Evolutionary conservation across 2,329 filamentous ascomycete genomes (phyloP).

Genomic region (Xylaria arbuscula): DNA sequence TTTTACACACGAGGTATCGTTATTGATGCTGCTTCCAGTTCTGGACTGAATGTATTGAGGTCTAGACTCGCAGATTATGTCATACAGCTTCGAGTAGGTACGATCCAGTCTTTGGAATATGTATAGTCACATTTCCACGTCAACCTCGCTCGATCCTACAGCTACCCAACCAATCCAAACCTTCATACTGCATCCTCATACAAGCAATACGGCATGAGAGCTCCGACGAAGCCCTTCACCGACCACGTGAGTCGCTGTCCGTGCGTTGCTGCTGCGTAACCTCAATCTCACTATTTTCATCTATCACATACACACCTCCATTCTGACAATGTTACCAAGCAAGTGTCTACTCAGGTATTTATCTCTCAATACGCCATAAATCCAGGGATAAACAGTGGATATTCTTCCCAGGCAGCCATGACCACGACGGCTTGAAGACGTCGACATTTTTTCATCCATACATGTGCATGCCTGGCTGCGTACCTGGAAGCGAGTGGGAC

Average conservation of each 20-base stretch:
- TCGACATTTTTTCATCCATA: too few relatives aligned
- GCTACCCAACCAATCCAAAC: neutral
- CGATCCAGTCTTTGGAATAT: neutral
- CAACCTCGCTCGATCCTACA: neutral
- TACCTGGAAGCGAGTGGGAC: too few relatives aligned
- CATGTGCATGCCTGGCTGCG: too few relatives aligned
- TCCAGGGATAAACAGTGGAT: too few relatives aligned
- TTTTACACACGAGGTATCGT: neutral
- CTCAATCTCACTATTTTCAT: slow-evolving; percentile 14
- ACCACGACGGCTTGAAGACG: too few relatives aligned
- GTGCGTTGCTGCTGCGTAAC: neutral
- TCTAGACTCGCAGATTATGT: neutral
- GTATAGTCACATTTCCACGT: neutral
- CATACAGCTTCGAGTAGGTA: neutral
- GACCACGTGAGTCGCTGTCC: slow-evolving; percentile 20
- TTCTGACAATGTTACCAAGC: neutral
- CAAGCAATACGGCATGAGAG: neutral
- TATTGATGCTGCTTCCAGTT: neutral
- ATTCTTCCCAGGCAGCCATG: too few relatives aligned
- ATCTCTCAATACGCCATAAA: too few relatives aligned
- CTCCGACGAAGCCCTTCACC: slow-evolving; percentile 24
- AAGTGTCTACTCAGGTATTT: neutral
- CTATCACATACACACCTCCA: slow-evolving; percentile 7
- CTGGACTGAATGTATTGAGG: neutral
- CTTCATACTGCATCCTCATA: neutral